Evolutionary conservation across 495 filamentous ascomycete species (phyloP).

Genomic region (Cryomyces antarcticus): DNA sequence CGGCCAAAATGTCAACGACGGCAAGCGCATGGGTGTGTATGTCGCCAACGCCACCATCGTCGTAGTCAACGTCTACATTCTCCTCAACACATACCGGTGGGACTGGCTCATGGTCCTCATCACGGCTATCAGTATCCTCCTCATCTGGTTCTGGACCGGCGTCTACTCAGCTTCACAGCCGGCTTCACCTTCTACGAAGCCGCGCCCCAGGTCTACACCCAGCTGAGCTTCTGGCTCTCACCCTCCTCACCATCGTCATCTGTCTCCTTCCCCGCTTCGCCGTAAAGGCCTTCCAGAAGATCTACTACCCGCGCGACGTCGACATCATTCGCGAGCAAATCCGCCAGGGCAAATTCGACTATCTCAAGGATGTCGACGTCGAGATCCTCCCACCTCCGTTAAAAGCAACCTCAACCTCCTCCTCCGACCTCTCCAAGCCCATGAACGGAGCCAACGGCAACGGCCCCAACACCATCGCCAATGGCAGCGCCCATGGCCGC

Average conservation of each 20-base stretch:
- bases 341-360: slow-evolving; percentile 55
- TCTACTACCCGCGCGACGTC: slow-evolving; percentile 77
- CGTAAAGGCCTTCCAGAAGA: slow-evolving; percentile 74
- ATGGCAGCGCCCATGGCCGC: slow-evolving; percentile 28
- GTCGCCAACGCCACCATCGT: slow-evolving; percentile 59
- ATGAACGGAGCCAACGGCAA: slow-evolving; percentile 24
- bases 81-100: slow-evolving; percentile 93
- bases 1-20: slow-evolving; percentile 54
- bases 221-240: slow-evolving; percentile 66
- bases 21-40: slow-evolving; percentile 63
- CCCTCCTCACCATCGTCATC: slow-evolving; percentile 52
- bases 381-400: slow-evolving; percentile 17
- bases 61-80: slow-evolving; percentile 78
- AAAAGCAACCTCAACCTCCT: slow-evolving; percentile 26
- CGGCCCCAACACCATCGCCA: slow-evolving; percentile 2
- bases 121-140: slow-evolving; percentile 55
- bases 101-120: slow-evolving; percentile 85
- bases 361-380: slow-evolving; percentile 34
- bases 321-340: slow-evolving; percentile 94
- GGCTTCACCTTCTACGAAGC: slow-evolving; percentile 58
- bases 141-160: slow-evolving; percentile 94
- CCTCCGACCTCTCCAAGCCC: slow-evolving; percentile 45
- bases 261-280: slow-evolving; percentile 72
- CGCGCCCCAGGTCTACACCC: slow-evolving; percentile 57
- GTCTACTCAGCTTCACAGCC: slow-evolving; percentile 57